Conservation (phyloP, 805 yeast genomes). For the Teunomyces aglyptinius region DNA sequence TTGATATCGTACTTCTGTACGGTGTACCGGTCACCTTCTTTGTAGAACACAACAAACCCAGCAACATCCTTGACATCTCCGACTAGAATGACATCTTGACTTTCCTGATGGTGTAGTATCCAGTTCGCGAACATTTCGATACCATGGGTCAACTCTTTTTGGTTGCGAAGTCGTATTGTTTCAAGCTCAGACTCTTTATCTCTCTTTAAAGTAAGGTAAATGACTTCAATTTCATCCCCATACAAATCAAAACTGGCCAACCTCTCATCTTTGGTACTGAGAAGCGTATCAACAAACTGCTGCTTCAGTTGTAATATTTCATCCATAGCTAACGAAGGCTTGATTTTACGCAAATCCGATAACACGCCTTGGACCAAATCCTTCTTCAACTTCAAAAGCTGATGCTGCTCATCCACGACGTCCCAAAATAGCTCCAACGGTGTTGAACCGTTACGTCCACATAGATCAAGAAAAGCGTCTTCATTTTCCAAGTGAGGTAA, state of each 20-base stretch:
- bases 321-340: constrained; percentile 12
- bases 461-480: constrained; percentile 53
- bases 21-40: neutral
- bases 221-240: constrained; percentile 22
- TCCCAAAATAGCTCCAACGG: constrained; percentile 80
- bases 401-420: constrained; percentile 58
- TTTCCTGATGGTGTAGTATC: constrained; percentile 9
- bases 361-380: constrained; percentile 57
- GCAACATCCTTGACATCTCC: neutral
- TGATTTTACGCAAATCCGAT: constrained; percentile 24
- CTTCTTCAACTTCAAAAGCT: constrained; percentile 54
- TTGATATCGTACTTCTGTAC: neutral
- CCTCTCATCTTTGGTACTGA: constrained; percentile 27
- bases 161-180: constrained; percentile 5
- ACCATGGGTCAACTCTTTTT: constrained; percentile 11
- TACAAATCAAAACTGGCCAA: constrained; percentile 21
- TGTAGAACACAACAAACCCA: neutral
- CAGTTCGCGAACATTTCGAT: constrained; percentile 15
- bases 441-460: constrained; percentile 77
- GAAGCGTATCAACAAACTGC: constrained; percentile 17
- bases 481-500: constrained; percentile 52
- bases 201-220: constrained; percentile 26
- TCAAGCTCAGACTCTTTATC: constrained; percentile 18
- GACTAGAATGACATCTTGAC: constrained; percentile 4
- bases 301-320: constrained; percentile 15